Evolutionary conservation across 768 basidiomycete species (phyloP).

Genomic region (Collybiopsis confluens): DNA sequence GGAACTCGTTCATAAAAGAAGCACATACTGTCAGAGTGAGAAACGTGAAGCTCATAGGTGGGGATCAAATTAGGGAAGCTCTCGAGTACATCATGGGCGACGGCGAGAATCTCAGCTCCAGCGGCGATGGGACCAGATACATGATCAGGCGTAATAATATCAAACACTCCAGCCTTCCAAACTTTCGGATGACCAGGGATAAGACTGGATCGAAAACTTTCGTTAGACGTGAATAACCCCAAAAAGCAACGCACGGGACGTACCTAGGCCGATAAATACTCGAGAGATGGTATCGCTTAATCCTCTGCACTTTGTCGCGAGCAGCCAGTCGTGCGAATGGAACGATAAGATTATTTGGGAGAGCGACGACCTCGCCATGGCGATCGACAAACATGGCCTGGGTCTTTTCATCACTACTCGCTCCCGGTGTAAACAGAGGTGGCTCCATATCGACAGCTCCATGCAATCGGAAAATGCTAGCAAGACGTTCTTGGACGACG

Average conservation of each 20-base stretch:
- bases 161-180: constrained; percentile 73
- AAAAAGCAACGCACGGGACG: constrained; percentile 9
- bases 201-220: constrained; percentile 31
- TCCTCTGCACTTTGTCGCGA: constrained; percentile 55
- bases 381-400: constrained; percentile 77
- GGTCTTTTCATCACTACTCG: constrained; percentile 52
- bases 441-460: constrained; percentile 88
- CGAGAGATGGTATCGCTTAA: constrained; percentile 80
- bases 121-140: constrained; percentile 61
- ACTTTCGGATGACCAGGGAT: constrained; percentile 71
- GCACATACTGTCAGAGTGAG: constrained; percentile 68
- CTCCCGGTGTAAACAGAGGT: constrained; percentile 69
- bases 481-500: constrained; percentile 72
- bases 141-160: constrained; percentile 78
- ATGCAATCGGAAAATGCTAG: constrained; percentile 78
- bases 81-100: constrained; percentile 63
- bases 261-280: constrained; percentile 71
- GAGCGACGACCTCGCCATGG: constrained; percentile 69
- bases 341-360: constrained; percentile 69
- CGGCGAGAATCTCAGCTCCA: constrained; percentile 67
- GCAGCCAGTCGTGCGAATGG: constrained; percentile 86
- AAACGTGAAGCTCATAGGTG: constrained; percentile 73
- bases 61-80: constrained; percentile 66
- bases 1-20: too few relatives aligned
- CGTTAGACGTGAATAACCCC: neutral